phyloP scores from a whole-genome alignment of 495 filamentous ascomycete genomes.

The Chaetomium tenue region DNA sequence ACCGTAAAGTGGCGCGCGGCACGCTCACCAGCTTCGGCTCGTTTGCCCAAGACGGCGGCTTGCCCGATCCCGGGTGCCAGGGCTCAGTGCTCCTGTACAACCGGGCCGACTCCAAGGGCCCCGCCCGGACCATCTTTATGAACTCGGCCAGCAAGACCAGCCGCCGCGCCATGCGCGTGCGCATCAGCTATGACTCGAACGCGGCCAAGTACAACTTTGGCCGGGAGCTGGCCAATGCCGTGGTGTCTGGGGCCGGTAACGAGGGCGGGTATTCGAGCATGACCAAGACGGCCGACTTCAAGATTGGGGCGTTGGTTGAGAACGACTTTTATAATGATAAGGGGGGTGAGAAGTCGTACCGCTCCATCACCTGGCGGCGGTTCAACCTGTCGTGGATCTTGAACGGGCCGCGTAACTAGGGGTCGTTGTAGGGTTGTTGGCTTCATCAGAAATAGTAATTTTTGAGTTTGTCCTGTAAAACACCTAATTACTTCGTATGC shows the following conservation, averaged over 20 bases:
- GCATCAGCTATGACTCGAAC: background rate
- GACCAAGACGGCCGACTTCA: constrained; percentile 4
- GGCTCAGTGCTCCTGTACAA: constrained; percentile 7
- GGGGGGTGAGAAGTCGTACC: background rate
- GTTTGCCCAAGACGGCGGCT: background rate
- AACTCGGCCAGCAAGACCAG: constrained; percentile 7
- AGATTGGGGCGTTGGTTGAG: constrained; percentile 2
- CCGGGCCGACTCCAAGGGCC: background rate
- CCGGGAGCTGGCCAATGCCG: background rate
- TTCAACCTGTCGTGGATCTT: constrained; percentile 6
- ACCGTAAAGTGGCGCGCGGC: constrained; percentile 2
- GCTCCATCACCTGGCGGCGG: background rate
- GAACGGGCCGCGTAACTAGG: constrained; percentile 1
- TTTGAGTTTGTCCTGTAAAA: no score
- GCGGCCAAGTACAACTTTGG: constrained; percentile 6
- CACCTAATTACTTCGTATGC: no score
- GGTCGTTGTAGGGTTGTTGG: background rate
- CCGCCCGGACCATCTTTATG: constrained; percentile 1
- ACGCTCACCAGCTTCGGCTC: constrained; percentile 1
- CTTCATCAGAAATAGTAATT: background rate
- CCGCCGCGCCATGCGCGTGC: background rate
- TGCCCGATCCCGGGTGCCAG: background rate
- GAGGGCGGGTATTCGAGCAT: constrained; percentile 9
- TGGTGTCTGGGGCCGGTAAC: background rate
- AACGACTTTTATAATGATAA: constrained; percentile 5